These are phyloP conservation scores for Jackrogersella multiformis DNA, from an alignment of 495 filamentous ascomycete species.

Conservation along the genomic window DNA sequence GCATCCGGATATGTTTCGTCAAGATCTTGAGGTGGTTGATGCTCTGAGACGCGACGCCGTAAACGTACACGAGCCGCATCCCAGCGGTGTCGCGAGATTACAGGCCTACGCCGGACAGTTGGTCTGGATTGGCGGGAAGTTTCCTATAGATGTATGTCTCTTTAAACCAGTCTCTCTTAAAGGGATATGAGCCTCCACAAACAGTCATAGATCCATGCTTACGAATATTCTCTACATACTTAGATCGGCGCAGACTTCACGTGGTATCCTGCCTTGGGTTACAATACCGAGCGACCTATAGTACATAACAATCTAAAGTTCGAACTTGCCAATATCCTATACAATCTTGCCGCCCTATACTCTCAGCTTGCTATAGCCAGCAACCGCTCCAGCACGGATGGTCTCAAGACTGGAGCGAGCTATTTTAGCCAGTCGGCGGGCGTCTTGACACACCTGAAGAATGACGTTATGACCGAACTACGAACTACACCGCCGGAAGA, in stretches of 20 bases:
- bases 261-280: slow-evolving; percentile 94
- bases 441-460: slow-evolving; percentile 81
- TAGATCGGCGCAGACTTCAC: slow-evolving; percentile 95
- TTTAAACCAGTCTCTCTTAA: background rate
- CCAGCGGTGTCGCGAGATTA: slow-evolving; percentile 87
- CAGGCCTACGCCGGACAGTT: slow-evolving; percentile 91
- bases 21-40: slow-evolving; percentile 89
- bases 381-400: slow-evolving; percentile 81
- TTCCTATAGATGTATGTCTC: slow-evolving; percentile 86
- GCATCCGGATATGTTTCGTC: slow-evolving; percentile 95
- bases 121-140: slow-evolving; percentile 93
- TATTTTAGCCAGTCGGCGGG: slow-evolving; percentile 92
- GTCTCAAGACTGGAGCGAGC: slow-evolving; percentile 87
- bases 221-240: slow-evolving; percentile 28
- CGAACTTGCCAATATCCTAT: slow-evolving; percentile 92
- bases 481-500: slow-evolving; percentile 85
- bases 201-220: slow-evolving; percentile 23
- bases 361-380: slow-evolving; percentile 86
- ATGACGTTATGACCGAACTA: slow-evolving; percentile 82
- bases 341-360: slow-evolving; percentile 92
- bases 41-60: slow-evolving; percentile 81
- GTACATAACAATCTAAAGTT: slow-evolving; percentile 94
- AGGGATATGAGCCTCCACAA: background rate
- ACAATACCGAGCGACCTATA: slow-evolving; percentile 81
- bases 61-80: slow-evolving; percentile 86